Evolutionary conservation across 495 filamentous ascomycete species (phyloP).

Genomic region (Paragyromitra xinjiangensis): DNA sequence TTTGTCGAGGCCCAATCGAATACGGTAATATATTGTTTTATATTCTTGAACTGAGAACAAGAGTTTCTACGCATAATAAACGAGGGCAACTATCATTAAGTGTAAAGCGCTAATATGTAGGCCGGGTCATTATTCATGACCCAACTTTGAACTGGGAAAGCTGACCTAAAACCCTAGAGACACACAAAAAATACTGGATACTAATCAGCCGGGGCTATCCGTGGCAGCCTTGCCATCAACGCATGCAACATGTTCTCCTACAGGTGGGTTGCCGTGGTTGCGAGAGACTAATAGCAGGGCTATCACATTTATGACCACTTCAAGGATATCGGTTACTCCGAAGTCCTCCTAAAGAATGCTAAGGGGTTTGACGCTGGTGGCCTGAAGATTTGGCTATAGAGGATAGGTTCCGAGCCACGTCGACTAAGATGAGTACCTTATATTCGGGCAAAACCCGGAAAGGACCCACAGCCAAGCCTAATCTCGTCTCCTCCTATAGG

Average conservation of each 20-base stretch:
- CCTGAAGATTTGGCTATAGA: too few relatives aligned
- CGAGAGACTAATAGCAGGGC: not conserved
- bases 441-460: not conserved
- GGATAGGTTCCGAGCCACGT: too few relatives aligned
- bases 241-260: not conserved
- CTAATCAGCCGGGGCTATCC: not conserved
- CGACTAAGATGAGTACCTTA: too few relatives aligned
- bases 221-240: not conserved
- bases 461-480: not conserved
- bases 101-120: too few relatives aligned
- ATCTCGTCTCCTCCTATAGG: too few relatives aligned
- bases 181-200: not conserved
- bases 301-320: not conserved
- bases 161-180: not conserved
- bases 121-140: too few relatives aligned
- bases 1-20: too few relatives aligned
- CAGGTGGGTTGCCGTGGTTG: not conserved
- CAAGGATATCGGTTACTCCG: not conserved
- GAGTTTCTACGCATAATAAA: too few relatives aligned
- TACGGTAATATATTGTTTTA: too few relatives aligned
- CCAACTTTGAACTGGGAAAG: not conserved
- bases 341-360: not conserved
- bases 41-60: too few relatives aligned
- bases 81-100: too few relatives aligned
- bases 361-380: too few relatives aligned